phyloP scores from a whole-genome alignment of 176 grass and related monocot genomes.

The Oryza nivara region DNA sequence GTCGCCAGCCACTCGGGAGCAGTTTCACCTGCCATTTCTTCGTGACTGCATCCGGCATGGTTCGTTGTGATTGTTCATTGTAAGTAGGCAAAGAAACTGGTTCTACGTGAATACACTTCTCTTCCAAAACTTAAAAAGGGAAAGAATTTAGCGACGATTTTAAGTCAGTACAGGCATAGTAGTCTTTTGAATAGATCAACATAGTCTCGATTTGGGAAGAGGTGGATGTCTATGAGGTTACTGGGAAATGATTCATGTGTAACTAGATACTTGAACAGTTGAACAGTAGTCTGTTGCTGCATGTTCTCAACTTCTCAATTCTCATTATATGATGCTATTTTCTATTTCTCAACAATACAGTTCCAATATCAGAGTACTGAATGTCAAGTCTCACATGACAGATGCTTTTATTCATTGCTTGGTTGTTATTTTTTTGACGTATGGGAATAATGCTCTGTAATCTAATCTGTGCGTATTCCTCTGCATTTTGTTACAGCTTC shows the following conservation, averaged over 20 bases:
- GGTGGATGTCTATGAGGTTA: slow-evolving; percentile 31
- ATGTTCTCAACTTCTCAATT: neutral
- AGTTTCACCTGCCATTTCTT: slow-evolving; percentile 51
- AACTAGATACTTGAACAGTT: neutral
- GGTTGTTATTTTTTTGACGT: neutral
- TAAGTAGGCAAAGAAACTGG: slow-evolving; percentile 63
- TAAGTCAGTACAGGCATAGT: slow-evolving; percentile 42
- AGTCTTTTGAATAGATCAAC: slow-evolving; percentile 40
- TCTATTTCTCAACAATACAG: neutral
- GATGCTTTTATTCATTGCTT: slow-evolving; percentile 13
- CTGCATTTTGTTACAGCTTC: neutral
- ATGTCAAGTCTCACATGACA: neutral
- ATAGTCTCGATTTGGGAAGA: slow-evolving; percentile 14
- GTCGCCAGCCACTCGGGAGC: slow-evolving; percentile 47
- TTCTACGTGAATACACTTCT: slow-evolving; percentile 53
- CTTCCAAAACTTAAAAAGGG: slow-evolving; percentile 6
- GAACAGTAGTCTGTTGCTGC: slow-evolving; percentile 3
- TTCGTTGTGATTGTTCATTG: slow-evolving; percentile 50
- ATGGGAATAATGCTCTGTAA: neutral
- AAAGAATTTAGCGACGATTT: slow-evolving; percentile 21
- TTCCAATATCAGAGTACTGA: neutral
- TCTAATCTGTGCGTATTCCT: neutral
- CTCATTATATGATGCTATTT: neutral
- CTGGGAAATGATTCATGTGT: neutral
- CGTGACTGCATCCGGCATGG: slow-evolving; percentile 15